Base-by-base conservation (phyloP, 768 basidiomycete species). In the Pulveroboletus sp. region DNA sequence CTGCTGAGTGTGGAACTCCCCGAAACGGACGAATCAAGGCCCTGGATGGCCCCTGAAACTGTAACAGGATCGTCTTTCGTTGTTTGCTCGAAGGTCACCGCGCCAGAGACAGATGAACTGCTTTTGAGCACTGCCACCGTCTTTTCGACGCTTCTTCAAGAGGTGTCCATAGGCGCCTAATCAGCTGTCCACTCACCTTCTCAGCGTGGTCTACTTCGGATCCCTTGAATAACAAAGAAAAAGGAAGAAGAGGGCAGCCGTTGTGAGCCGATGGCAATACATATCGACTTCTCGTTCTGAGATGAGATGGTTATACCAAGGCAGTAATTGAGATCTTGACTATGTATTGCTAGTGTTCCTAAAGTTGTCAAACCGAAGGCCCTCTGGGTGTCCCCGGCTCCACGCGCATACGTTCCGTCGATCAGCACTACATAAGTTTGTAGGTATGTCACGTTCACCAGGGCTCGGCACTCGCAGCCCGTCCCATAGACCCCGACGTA, bases 1-100 rank as follows among this genome's bases (percentile, higher is more conserved):
- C 49, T 55, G 88, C 87, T 93, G 89, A 49, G 92, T 71, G 68
- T 92, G 90, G 72, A 91, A 88, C 6, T n/a, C 90, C 90, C 30
- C 83, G 78, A 50, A 73, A 62, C 5, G 82, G 74, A 73, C 5
- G 81, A 72, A 53, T 80, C 76, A 38, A 92, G 75, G 53, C 77
- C 78, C 48, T 69, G 73, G 54, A 93, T 71, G 45, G 78, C 73
- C 24, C 87, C 87, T 9, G 76, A 77, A 34, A 92, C 68, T 12
- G 70, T 78, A 41, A 88, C 83, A 22, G 81, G 76, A 3, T 74
- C 76, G 47, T 61, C 63, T 52, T 66, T 64, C 16, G 71, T 62
- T 3, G 71, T 45, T 64, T 91, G 89, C 24, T 75, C 71, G 65
- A 92, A 89, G 32, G 72, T 74, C 50, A 90, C 78, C 5, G 76